Base-by-base conservation (phyloP, 345 rosid genomes). In the Pugionium dolabratum region DNA sequence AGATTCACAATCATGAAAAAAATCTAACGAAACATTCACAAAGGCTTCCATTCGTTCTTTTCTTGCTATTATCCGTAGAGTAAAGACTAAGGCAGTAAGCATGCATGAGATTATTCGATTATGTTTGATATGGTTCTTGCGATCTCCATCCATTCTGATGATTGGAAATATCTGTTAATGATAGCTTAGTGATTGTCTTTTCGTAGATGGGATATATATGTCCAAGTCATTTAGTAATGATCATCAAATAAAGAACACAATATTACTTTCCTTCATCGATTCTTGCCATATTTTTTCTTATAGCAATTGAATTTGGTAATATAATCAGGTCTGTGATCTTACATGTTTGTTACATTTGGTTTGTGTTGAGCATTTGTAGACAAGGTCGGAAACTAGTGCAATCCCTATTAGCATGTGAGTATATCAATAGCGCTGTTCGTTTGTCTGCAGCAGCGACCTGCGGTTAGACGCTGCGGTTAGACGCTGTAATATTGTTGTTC, bases 41-140 rank as follows among this genome's bases (percentile, higher is more conserved):
- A 44, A 44, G 56, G 47, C 33, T 35, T 41, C 9, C 40, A 50
- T 42, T 41, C 3, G 7, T 25, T 59, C 6, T 52, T 43, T 32
- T 52, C 37, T 59, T 61, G 45, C 44, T 59, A 66, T 42, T 30
- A 37, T 66, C 52, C 67, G 77, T 18, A 18, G 59, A 53, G 63
- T 61, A 39, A 39, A 43, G 43, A 10, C 43, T 28, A 42, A 33
- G 37, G 30, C 60, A 53, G 60, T 43, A 10, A 58, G 6, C 71
- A 72, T 67, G 62, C 76, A 72, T 72, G 76, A 50, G 62, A 51
- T 36, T 72, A 71, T 72, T 72, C 66, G 76, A 73, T 73, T 37
- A 59, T 66, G 76, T 73, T 59, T 66, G 73, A 67, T 66, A 50
- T 66, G 56, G 59, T 74, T 67, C 62, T 67, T 67, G 28, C 61